Evolutionary conservation across 73 alveolate species (phyloP).

Genomic region (Paramecium pentaurelia): DNA sequence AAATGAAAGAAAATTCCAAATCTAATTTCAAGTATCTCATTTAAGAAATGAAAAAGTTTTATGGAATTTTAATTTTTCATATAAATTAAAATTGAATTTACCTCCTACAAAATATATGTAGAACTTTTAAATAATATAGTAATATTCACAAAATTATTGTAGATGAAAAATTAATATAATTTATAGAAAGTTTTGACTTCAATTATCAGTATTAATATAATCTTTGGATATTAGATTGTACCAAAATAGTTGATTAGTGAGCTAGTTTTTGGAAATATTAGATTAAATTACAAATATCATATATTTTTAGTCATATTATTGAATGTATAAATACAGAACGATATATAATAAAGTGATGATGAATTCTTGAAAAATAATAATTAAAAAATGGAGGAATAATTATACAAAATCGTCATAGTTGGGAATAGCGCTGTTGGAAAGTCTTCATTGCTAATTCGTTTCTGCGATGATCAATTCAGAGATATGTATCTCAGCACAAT

Average conservation of each 20-base stretch:
- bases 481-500: constrained; percentile 75
- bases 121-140: background rate
- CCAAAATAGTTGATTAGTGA: background rate
- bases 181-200: too few relatives aligned
- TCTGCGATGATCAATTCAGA: constrained; percentile 68
- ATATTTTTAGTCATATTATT: background rate
- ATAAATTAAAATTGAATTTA: too few relatives aligned
- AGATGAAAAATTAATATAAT: too few relatives aligned
- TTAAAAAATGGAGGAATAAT: constrained; percentile 67
- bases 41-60: background rate
- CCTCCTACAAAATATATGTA: background rate
- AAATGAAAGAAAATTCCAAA: too few relatives aligned
- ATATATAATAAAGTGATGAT: background rate
- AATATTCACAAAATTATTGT: too few relatives aligned
- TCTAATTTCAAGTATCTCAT: background rate
- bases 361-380: background rate
- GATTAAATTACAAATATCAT: background rate
- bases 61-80: background rate
- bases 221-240: too few relatives aligned
- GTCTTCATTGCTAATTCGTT: constrained; percentile 71
- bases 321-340: background rate
- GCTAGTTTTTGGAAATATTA: too few relatives aligned
- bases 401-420: constrained; percentile 65
- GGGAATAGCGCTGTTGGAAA: constrained; percentile 81
- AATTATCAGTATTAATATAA: too few relatives aligned